phyloP scores from a whole-genome alignment of 805 yeast species.

The Zygotorulaspora sp. region DNA sequence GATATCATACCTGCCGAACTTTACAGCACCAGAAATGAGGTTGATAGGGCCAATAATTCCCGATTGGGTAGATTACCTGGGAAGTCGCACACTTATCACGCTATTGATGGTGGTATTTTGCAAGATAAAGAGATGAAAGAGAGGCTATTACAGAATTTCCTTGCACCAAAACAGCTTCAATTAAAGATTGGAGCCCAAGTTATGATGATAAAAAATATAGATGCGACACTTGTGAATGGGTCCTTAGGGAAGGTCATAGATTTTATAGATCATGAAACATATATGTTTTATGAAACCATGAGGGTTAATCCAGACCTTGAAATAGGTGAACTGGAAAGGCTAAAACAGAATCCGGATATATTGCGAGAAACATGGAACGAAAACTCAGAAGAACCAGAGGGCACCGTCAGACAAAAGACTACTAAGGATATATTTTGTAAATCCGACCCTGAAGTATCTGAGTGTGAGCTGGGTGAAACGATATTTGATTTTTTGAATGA shows the following conservation, averaged over 20 bases:
- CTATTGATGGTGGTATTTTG: slow-evolving; percentile 52
- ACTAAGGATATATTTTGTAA: slow-evolving; percentile 25
- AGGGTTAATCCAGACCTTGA: slow-evolving; percentile 17
- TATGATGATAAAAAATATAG: slow-evolving; percentile 75
- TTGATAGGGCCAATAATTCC: slow-evolving; percentile 56
- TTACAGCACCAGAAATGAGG: slow-evolving; percentile 70
- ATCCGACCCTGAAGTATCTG: slow-evolving; percentile 11
- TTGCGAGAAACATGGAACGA: slow-evolving; percentile 20
- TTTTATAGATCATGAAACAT: slow-evolving; percentile 51
- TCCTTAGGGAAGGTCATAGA: slow-evolving; percentile 66
- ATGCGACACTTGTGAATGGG: slow-evolving; percentile 70
- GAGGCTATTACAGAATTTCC: slow-evolving; percentile 48
- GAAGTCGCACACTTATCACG: slow-evolving; percentile 39
- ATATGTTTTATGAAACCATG: slow-evolving; percentile 36
- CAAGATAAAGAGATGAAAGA: slow-evolving; percentile 41
- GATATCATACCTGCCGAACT: slow-evolving; percentile 71
- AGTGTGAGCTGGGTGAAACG: slow-evolving; percentile 38
- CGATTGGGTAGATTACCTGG: slow-evolving; percentile 48
- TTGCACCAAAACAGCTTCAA: slow-evolving; percentile 54
- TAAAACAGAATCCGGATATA: slow-evolving; percentile 16
- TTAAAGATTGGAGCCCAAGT: slow-evolving; percentile 75
- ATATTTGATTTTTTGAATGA: slow-evolving; percentile 46
- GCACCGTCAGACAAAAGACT: slow-evolving; percentile 19
- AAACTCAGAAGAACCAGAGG: slow-evolving; percentile 14
- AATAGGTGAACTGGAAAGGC: slow-evolving; percentile 20